Conservation (phyloP, 163 green algal species). For the Scenedesmus sp. region DNA sequence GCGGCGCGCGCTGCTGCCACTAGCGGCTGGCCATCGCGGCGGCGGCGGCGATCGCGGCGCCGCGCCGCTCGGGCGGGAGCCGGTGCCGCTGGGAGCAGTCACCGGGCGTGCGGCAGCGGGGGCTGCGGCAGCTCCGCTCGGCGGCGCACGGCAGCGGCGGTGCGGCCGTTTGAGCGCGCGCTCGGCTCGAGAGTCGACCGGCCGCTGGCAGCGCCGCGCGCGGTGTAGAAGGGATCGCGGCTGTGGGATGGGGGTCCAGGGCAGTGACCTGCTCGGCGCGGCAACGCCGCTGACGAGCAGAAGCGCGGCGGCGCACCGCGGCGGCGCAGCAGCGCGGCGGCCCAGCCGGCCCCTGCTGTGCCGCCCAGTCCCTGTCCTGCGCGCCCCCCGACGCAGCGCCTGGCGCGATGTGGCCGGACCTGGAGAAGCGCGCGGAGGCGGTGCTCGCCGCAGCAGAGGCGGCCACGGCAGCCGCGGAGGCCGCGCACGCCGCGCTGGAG, state of each 20-base stretch:
- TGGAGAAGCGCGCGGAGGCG: constrained; percentile 29
- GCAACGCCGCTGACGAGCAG: background rate
- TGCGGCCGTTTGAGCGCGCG: too few relatives aligned
- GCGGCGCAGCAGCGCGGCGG: background rate
- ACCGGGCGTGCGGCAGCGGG: too few relatives aligned
- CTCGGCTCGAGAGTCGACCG: too few relatives aligned
- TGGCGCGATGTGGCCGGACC: constrained; percentile 18
- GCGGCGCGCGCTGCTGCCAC: background rate
- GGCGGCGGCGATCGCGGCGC: constrained; percentile 3
- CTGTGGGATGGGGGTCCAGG: too few relatives aligned
- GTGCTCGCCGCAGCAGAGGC: background rate
- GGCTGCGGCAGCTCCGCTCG: too few relatives aligned
- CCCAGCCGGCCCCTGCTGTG: background rate
- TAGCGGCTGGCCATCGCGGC: background rate
- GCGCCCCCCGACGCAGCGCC: background rate
- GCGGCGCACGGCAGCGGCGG: too few relatives aligned
- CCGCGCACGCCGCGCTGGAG: background rate
- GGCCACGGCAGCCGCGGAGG: background rate
- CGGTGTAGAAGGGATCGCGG: too few relatives aligned
- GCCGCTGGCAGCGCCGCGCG: too few relatives aligned
- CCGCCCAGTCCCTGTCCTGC: background rate
- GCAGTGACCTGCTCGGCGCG: too few relatives aligned
- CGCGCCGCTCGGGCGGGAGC: background rate
- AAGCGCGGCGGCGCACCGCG: background rate
- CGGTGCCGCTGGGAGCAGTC: too few relatives aligned